These are phyloP conservation scores for Lodderomyces parapsilosis DNA, from an alignment of 1,139 yeast species.

Conservation along the genomic window DNA sequence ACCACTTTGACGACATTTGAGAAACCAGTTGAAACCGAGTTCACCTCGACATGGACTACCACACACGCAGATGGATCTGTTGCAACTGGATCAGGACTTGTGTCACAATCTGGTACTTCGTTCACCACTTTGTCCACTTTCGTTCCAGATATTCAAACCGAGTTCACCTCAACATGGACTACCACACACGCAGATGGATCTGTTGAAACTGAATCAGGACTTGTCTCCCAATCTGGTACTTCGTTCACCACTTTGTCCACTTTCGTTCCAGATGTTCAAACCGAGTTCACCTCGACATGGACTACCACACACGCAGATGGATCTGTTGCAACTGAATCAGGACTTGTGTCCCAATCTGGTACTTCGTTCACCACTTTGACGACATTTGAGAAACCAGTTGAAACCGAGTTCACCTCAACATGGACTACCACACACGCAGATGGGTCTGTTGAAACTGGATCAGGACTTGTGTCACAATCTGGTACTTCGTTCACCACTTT, in stretches of 20 bases:
- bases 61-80: conserved; percentile 12
- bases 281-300: conserved; percentile 9
- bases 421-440: conserved; percentile 18
- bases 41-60: conserved; percentile 18
- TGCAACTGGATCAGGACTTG: conserved; percentile 15
- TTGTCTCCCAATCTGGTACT: conserved; percentile 5
- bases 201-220: conserved; percentile 7
- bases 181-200: conserved; percentile 8
- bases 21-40: conserved; percentile 10
- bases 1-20: neutral
- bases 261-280: neutral
- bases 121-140: conserved; percentile 1
- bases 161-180: conserved; percentile 9
- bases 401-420: conserved; percentile 5
- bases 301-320: conserved; percentile 13
- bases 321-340: conserved; percentile 9
- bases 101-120: conserved; percentile 5
- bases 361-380: neutral
- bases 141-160: neutral
- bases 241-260: conserved; percentile 2
- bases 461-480: conserved; percentile 13
- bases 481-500: conserved; percentile 1
- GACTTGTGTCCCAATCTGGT: conserved; percentile 3
- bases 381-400: neutral
- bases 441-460: conserved; percentile 17